Conservation (phyloP, 2,329 filamentous ascomycete genomes). For the Lomentospora prolificans region DNA sequence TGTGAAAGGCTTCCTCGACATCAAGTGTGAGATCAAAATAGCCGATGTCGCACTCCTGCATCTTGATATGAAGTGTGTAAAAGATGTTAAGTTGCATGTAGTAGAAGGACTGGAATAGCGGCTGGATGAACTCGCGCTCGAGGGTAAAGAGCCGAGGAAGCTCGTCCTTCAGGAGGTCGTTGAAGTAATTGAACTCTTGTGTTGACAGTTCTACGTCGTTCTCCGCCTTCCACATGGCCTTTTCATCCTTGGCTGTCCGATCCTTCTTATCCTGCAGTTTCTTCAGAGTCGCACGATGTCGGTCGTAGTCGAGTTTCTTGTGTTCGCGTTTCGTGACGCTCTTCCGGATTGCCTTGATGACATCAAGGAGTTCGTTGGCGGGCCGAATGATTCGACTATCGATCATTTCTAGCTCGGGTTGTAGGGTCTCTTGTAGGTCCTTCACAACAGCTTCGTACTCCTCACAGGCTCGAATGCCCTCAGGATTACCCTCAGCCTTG, state of each 20-base stretch:
- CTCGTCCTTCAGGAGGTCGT: slow-evolving; percentile 92
- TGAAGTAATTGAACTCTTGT: slow-evolving; percentile 96
- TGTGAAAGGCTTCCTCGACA: slow-evolving; percentile 81
- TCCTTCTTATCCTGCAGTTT: slow-evolving; percentile 98
- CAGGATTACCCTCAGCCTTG: slow-evolving; percentile 74
- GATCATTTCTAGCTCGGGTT: slow-evolving; percentile 96
- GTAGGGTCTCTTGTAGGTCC: slow-evolving; percentile 78
- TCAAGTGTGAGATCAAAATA: slow-evolving; percentile 92
- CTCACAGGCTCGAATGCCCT: slow-evolving; percentile 90
- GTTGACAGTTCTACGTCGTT: slow-evolving; percentile 84
- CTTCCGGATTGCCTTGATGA: slow-evolving; percentile 94
- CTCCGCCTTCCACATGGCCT: slow-evolving; percentile 92
- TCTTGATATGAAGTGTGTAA: slow-evolving; percentile 94
- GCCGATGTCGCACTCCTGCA: slow-evolving; percentile 94
- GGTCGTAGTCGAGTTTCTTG: slow-evolving; percentile 94
- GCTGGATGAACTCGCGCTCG: slow-evolving; percentile 90
- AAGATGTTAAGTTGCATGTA: slow-evolving; percentile 99
- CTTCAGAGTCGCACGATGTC: slow-evolving; percentile 72
- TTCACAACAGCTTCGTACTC: slow-evolving; percentile 88
- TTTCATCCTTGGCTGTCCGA: slow-evolving; percentile 91
- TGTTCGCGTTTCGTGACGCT: slow-evolving; percentile 82
- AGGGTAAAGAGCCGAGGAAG: slow-evolving; percentile 82
- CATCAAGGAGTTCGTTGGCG: slow-evolving; percentile 84
- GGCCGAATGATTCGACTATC: slow-evolving; percentile 83
- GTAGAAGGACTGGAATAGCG: slow-evolving; percentile 97